Conservation (phyloP, 2,329 filamentous ascomycete species). For the Microdochium nivale region DNA sequence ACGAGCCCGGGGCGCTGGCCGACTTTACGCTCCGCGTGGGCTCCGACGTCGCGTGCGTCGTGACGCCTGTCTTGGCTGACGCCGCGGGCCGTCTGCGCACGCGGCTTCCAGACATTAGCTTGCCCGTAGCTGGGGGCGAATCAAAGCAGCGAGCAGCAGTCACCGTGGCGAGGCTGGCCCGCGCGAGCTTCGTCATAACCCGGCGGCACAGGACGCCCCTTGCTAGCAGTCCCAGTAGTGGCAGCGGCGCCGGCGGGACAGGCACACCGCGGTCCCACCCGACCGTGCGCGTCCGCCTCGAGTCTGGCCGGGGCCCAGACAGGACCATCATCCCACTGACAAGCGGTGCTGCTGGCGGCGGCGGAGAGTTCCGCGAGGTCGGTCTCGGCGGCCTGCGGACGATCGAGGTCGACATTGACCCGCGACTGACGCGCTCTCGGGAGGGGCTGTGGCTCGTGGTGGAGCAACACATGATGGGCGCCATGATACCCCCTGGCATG, state of each 20-base stretch:
- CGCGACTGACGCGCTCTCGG: conserved; percentile 42
- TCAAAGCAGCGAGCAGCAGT: conserved; percentile 31
- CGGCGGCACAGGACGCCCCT: conserved; percentile 10
- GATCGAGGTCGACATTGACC: conserved; percentile 65
- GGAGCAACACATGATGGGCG: conserved; percentile 41
- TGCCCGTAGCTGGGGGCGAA: conserved; percentile 32
- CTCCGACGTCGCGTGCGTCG: conserved; percentile 44
- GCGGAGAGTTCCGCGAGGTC: conserved; percentile 68
- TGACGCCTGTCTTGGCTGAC: conserved; percentile 60
- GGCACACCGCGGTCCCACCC: conserved; percentile 16
- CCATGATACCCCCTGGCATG: neutral
- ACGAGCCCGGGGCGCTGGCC: conserved; percentile 69
- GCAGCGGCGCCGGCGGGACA: conserved; percentile 14
- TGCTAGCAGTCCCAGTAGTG: conserved; percentile 22
- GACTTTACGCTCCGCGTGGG: conserved; percentile 69
- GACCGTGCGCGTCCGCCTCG: conserved; percentile 60
- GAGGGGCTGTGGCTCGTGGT: conserved; percentile 68
- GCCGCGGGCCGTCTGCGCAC: conserved; percentile 65
- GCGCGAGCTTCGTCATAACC: conserved; percentile 46
- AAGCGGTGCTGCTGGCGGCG: conserved; percentile 23
- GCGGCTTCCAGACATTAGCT: conserved; percentile 38
- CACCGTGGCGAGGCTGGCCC: conserved; percentile 42
- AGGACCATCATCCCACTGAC: conserved; percentile 56
- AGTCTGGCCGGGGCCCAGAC: conserved; percentile 63
- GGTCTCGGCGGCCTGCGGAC: conserved; percentile 55